These are phyloP conservation scores for Termitomyces sp. DNA, from an alignment of 768 basidiomycete species.

Conservation along the genomic window DNA sequence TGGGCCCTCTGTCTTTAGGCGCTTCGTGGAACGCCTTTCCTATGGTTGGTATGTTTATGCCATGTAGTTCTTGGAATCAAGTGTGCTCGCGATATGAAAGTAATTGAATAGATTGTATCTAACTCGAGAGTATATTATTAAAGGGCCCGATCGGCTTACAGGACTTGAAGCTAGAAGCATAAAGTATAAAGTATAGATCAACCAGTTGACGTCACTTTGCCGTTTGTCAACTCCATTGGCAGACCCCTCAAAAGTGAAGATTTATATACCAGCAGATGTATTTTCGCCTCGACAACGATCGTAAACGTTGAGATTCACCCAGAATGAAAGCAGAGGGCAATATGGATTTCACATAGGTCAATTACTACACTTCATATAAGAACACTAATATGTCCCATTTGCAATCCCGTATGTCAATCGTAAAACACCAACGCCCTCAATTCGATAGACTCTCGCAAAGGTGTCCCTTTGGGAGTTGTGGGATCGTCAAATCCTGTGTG, in stretches of 20 bases:
- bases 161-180: too few relatives aligned
- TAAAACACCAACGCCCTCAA: slow-evolving; percentile 50
- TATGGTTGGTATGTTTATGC: background rate
- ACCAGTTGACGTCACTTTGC: too few relatives aligned
- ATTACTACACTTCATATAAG: background rate
- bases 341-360: background rate
- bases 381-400: background rate
- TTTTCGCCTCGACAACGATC: background rate
- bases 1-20: background rate
- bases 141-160: too few relatives aligned
- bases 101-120: background rate
- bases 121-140: background rate
- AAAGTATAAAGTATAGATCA: too few relatives aligned
- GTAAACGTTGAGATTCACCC: background rate
- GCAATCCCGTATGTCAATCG: slow-evolving; percentile 19
- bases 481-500: slow-evolving; percentile 49
- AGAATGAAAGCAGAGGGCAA: background rate
- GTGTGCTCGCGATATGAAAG: background rate
- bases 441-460: slow-evolving; percentile 46
- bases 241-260: background rate
- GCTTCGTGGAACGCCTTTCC: background rate
- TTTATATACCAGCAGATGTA: background rate
- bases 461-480: slow-evolving; percentile 35
- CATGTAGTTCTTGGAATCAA: background rate
- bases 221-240: too few relatives aligned